phyloP scores from a whole-genome alignment of 345 rosid species.

The Stellera chamaejasme region DNA sequence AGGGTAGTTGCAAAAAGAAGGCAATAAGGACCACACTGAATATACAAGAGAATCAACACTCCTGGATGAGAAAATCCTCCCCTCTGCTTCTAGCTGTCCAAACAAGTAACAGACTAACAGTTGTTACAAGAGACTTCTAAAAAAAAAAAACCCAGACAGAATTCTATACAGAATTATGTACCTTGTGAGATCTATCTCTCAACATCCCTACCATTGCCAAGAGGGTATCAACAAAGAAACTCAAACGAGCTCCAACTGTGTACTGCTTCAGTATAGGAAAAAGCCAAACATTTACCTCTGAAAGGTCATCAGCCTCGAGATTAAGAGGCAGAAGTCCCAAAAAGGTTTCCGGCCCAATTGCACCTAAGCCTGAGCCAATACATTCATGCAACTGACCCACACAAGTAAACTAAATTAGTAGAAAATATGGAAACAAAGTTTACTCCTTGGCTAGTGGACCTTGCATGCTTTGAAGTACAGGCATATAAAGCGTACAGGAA shows the following conservation, averaged over 20 bases:
- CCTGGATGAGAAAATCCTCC: conserved; percentile 50
- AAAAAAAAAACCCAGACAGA: conserved; percentile 3
- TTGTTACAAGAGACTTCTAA: conserved; percentile 4
- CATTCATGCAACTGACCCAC: conserved; percentile 72
- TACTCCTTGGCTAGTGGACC: too few relatives aligned
- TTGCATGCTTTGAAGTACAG: neutral
- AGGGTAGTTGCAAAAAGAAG: conserved; percentile 89
- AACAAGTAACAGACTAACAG: conserved; percentile 15
- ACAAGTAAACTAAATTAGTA: conserved; percentile 16
- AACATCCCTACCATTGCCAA: conserved; percentile 40
- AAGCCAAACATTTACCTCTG: conserved; percentile 87
- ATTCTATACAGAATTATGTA: conserved; percentile 9
- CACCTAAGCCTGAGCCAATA: conserved; percentile 87
- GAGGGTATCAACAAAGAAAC: conserved; percentile 58
- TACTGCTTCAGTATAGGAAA: conserved; percentile 92
- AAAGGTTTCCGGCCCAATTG: conserved; percentile 91
- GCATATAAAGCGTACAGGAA: conserved; percentile 1
- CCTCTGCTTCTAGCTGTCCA: conserved; percentile 73
- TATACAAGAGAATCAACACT: conserved; percentile 60
- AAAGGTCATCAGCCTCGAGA: conserved; percentile 65
- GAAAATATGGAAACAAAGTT: conserved; percentile 6
- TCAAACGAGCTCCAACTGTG: conserved; percentile 69
- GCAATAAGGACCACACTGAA: conserved; percentile 85
- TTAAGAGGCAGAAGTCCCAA: conserved; percentile 62
- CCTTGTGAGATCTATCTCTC: conserved; percentile 62